phyloP scores from a whole-genome alignment of 768 basidiomycete species.

The Coprinopsis strossmayeri region DNA sequence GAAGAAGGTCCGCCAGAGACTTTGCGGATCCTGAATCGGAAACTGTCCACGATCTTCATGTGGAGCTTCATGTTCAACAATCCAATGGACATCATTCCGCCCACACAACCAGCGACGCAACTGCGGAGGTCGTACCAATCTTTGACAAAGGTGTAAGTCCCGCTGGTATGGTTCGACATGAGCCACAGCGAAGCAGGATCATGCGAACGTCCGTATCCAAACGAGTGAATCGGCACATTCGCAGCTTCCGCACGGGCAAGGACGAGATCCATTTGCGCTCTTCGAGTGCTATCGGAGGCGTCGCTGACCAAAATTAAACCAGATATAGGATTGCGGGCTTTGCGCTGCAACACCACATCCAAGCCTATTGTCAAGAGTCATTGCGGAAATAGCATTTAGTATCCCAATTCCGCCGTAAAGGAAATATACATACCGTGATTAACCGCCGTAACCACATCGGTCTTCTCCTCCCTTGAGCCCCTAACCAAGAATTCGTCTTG shows the following conservation, averaged over 20 bases:
- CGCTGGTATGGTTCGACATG: slow-evolving; percentile 96
- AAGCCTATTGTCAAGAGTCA: slow-evolving; percentile 44
- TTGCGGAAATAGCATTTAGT: no score
- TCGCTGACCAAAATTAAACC: slow-evolving; percentile 94
- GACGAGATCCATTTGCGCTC: slow-evolving; percentile 97
- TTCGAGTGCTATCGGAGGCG: slow-evolving; percentile 83
- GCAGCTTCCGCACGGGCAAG: slow-evolving; percentile 96
- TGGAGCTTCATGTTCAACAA: slow-evolving; percentile 91
- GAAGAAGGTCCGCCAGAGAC: slow-evolving; percentile 86
- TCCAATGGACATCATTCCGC: slow-evolving; percentile 95
- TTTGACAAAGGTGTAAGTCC: slow-evolving; percentile 96
- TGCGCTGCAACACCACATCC: slow-evolving; percentile 92
- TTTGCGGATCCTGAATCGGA: slow-evolving; percentile 90
- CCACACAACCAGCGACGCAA: slow-evolving; percentile 89
- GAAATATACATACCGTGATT: slow-evolving; percentile 88
- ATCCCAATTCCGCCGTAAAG: no score
- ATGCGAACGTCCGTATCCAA: slow-evolving; percentile 95
- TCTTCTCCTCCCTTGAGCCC: slow-evolving; percentile 84
- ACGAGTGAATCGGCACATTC: slow-evolving; percentile 93
- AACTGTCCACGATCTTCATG: slow-evolving; percentile 85
- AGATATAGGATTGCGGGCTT: slow-evolving; percentile 82
- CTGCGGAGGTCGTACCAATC: slow-evolving; percentile 96
- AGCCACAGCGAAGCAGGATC: slow-evolving; percentile 98
- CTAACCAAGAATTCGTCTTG: slow-evolving; percentile 56
- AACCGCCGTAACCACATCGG: slow-evolving; percentile 97